Conservation (phyloP, 2,329 filamentous ascomycete genomes). For the Fusarium citri region DNA sequence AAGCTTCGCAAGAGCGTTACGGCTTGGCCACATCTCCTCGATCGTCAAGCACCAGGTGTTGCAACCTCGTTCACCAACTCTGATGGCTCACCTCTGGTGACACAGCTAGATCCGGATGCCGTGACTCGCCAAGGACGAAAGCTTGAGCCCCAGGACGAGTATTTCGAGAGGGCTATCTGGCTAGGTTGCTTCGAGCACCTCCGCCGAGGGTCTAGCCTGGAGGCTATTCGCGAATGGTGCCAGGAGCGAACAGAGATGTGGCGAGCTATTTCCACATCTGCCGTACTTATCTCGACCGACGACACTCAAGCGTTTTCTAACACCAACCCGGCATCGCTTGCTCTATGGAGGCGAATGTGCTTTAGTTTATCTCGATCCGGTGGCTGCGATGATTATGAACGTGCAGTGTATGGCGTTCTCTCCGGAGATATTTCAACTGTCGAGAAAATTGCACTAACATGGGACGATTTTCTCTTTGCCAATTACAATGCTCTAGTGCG, state of each 20-base stretch:
- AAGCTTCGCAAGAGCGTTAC: conserved; percentile 89
- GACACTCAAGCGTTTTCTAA: conserved; percentile 56
- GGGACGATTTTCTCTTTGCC: conserved; percentile 89
- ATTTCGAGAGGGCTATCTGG: conserved; percentile 92
- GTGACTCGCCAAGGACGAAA: conserved; percentile 80
- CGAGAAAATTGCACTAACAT: conserved; percentile 78
- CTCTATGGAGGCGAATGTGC: conserved; percentile 84
- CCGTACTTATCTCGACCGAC: conserved; percentile 68
- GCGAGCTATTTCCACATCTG: conserved; percentile 86
- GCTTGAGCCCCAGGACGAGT: conserved; percentile 85
- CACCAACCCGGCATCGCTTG: conserved; percentile 57
- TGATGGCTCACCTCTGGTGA: conserved; percentile 76
- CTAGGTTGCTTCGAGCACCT: conserved; percentile 94
- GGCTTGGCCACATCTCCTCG: conserved; percentile 72
- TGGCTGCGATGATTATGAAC: conserved; percentile 80
- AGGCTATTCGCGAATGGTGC: conserved; percentile 86
- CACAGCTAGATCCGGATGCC: conserved; percentile 92
- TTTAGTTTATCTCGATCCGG: conserved; percentile 76
- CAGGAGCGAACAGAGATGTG: conserved; percentile 86
- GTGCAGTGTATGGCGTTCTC: conserved; percentile 90
- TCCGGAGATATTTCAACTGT: conserved; percentile 85
- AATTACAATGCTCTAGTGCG: conserved; percentile 89
- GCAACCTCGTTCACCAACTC: conserved; percentile 67
- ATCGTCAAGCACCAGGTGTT: conserved; percentile 69
- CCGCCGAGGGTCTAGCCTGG: conserved; percentile 80